A percentile compares a stretch with the other conserved stretches of the same genome.
Conservation (phyloP, 2,329 filamentous ascomycete species). For the Claviceps sp. region DNA sequence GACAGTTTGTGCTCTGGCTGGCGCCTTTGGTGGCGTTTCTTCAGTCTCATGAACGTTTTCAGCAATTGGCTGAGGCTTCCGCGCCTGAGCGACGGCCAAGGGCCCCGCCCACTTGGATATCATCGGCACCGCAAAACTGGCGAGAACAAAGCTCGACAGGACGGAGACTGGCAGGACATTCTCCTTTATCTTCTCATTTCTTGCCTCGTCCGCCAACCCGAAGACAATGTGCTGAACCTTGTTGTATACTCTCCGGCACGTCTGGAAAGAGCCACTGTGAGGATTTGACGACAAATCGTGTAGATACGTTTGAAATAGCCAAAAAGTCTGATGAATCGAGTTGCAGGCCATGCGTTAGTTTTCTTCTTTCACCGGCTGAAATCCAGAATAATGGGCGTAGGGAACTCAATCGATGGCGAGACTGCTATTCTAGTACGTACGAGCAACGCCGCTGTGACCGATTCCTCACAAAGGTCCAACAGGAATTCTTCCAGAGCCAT, state of each 20-base stretch:
- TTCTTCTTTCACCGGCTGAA: not conserved
- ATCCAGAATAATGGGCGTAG: not conserved
- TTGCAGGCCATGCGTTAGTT: constrained; percentile 10
- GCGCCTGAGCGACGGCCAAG: constrained; percentile 67
- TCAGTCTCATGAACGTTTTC: constrained; percentile 22
- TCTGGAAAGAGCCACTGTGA: constrained; percentile 65
- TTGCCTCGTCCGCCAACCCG: constrained; percentile 54
- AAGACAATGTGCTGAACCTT: constrained; percentile 83
- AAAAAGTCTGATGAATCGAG: constrained; percentile 53
- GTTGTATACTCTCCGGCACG: constrained; percentile 73
- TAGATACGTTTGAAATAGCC: constrained; percentile 80
- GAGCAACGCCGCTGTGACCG: constrained; percentile 69
- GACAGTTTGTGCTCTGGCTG: constrained; percentile 55
- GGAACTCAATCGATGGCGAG: not conserved
- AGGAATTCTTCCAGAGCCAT: constrained; percentile 85
- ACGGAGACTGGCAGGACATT: constrained; percentile 71
- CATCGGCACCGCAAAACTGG: constrained; percentile 60
- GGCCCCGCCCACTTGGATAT: constrained; percentile 69
- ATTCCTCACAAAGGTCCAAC: constrained; percentile 75
- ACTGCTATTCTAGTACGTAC: constrained; percentile 33
- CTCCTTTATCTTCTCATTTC: constrained; percentile 66
- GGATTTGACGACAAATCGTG: constrained; percentile 67
- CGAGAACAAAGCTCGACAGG: constrained; percentile 66
- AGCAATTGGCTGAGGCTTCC: constrained; percentile 47
- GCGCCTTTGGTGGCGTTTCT: constrained; percentile 30